Base-by-base conservation (phyloP, 1,139 yeast species). In the Zygoascus sp. region DNA sequence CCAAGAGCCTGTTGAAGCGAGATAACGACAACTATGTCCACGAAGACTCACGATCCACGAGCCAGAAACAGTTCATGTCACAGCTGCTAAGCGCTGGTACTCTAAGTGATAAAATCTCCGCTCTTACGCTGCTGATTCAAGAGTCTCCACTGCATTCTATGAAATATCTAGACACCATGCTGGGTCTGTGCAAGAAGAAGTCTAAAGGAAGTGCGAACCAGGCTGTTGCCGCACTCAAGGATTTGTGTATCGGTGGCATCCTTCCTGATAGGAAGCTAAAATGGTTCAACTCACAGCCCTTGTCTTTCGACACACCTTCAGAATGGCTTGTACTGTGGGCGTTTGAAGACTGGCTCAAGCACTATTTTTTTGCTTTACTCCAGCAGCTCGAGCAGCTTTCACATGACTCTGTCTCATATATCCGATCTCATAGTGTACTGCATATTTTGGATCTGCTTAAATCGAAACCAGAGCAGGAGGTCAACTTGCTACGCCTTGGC, bases 391-490 rank as follows among this genome's bases (percentile, higher is more conserved):
- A 89, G 66, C 53, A 69, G 49, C 73, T 92, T 46, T 77, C 88
- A 20, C 96, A 88, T 61, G 98, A 92, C 65, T 86, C 97, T n/a
- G 89, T 92, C 58, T 79, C 83, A 48, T 94, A 86, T 61, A 95
- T 92, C 37, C 80, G 96, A 64, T 76, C 83, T 74, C 86, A 80
- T 53, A 80, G 86, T 34, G 76, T 89, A 32, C 72, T 77, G 41
- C 92, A 87, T 61, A 76, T 90, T 37, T 85, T 90, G 57, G 95
- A 87, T 52, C 73, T 92, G 40, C 70, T 92, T 51, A 81, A 80
- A 56, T 75, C 84, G 13, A 92, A 90, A 64, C 97, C 99, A 2
- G 99, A 92, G 69, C 98, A 94, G 70, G 99, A 92, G 67, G 95
- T 83, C 44, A 92, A 94, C 64, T 72, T 94, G 55, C 73, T 92